Base-by-base conservation (phyloP, 495 filamentous ascomycete species). In the Penicillium chermesinum region DNA sequence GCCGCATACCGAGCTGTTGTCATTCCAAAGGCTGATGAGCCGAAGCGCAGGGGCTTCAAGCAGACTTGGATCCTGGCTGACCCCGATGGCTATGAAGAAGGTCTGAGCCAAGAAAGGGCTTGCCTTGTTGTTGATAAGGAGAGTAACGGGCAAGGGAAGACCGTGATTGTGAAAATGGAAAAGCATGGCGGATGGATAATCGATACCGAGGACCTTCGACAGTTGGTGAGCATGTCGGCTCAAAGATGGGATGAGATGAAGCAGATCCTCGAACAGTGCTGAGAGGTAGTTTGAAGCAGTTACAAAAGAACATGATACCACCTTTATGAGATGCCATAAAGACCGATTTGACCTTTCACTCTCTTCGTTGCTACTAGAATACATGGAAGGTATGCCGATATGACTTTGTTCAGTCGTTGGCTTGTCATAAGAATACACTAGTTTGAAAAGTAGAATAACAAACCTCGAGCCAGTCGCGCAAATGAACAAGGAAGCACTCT, bases 51-150 rank as follows among this genome's bases (percentile, higher is more conserved):
- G 65, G 69, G 62, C 3, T 45, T 53, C n/a, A 73, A 74, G 38
- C 68, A 76, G 62, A 76, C 74, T 39, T 93, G 87, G 89, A 67
- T 96, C 2, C 65, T 98, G 41, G 80, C 83, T 9, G 93, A 98
- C 69, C 87, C 87, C 30, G 93, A 98, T 76, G 78, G 85, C 22
- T 84, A 93, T 50, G 93, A 98, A 67, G 93, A 96, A 69, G 79
- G 70, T 2, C 53, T 95, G 25, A 91, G 85, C 61, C 70, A 80
- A 39, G 93, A 97, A 71, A 72, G 66, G 13, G 72, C 88, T 15
- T 87, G 78, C 15, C 63, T 93, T 48, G 82, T 91, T 39, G 79
- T 95, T 27, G 84, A 89, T 60, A 77, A 79, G 47, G 65, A 68
- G 58, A 72, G n/a, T n/a, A n/a, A n/a, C n/a, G n/a, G n/a, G n/a